A percentile compares a stretch with the other conserved stretches of the same genome.
phyloP scores from a whole-genome alignment of 495 filamentous ascomycete species.

The Penicillium psychrofluorescens region DNA sequence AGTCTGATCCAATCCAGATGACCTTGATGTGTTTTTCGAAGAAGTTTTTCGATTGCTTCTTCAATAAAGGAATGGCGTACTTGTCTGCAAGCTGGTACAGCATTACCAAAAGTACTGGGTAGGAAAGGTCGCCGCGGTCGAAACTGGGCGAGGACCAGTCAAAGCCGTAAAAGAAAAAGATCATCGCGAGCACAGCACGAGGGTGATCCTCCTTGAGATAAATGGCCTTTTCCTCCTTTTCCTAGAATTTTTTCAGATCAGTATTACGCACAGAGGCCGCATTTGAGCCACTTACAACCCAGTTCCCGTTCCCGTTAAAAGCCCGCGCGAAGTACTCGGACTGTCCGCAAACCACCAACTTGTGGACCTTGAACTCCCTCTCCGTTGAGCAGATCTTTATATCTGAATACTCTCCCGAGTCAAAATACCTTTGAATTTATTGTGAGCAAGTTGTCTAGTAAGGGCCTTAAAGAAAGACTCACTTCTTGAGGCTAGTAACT shows the following conservation, averaged over 20 bases:
- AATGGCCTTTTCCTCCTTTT: constrained; percentile 10
- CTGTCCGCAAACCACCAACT: constrained; percentile 26
- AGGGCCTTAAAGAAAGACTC: neutral
- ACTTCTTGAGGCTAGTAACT: neutral
- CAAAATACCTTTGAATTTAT: constrained; percentile 1
- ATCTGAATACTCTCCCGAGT: constrained; percentile 23
- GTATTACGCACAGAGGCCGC: neutral
- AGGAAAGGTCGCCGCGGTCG: constrained; percentile 3
- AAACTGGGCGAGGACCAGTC: constrained; percentile 12
- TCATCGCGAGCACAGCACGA: constrained; percentile 24
- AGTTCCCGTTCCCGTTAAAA: constrained; percentile 15
- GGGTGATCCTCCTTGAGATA: constrained; percentile 18
- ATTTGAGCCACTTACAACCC: constrained; percentile 18
- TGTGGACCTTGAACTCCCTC: constrained; percentile 29
- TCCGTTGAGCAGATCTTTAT: constrained; percentile 25
- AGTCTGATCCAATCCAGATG: constrained; percentile 17
- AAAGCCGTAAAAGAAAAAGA: constrained; percentile 25
- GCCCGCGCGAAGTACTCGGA: constrained; percentile 30
- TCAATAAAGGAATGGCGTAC: constrained; percentile 27
- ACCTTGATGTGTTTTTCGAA: constrained; percentile 17
- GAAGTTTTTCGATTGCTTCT: constrained; percentile 22
- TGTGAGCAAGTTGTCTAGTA: neutral
- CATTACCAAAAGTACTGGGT: constrained; percentile 3
- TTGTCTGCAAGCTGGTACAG: constrained; percentile 40
- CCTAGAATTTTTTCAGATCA: constrained; percentile 5